Base-by-base conservation (phyloP, 257 asterid species). In the Primulina tabacum region DNA sequence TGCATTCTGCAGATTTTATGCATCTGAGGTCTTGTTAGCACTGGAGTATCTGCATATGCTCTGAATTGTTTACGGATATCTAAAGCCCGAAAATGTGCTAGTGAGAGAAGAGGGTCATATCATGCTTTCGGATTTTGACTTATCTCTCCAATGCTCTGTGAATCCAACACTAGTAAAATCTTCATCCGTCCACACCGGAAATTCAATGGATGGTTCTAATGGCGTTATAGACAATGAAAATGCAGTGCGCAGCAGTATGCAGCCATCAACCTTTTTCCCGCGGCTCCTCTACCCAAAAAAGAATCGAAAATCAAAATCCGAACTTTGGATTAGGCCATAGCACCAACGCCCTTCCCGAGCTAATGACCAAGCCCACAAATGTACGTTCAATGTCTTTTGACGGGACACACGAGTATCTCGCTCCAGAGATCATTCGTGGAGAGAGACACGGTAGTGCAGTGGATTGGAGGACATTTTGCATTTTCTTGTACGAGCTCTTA, bases 11-110 rank as follows among this genome's bases (percentile, higher is more conserved):
- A 90, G 97, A 79, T 91, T 91, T 77, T 91, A 82, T 43, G 97
- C 96, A 61, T 79, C 96, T 4, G 95, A 90, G 76, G 86, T 90
- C 40, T 66, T 90, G 64, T 68, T 88, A 71, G 97, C 97, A 0
- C 84, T 90, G 2, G 97, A 90, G 76, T 90, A 90, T 71, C 89
- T 90, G 32, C 97, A 90, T 52, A 89, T 90, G 97, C 83, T 90
- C 0, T 96, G 97, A 26, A 82, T 90, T 6, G 97, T 90, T 0
- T 90, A 90, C 73, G 62, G 97, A 14, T 96, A 90, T 70, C 81
- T 90, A 30, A 90, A 90, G 78, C 97, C 97, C 4, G 97, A 90
- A 69, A 90, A 90, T 57, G 90, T 90, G 28, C 75, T 89, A 4
- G 96, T 90, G 3, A 67, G 97, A 76, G 94, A 83, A 14, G 92